phyloP scores from a whole-genome alignment of 2,329 filamentous ascomycete species.

The Cordyceps farinosa region DNA sequence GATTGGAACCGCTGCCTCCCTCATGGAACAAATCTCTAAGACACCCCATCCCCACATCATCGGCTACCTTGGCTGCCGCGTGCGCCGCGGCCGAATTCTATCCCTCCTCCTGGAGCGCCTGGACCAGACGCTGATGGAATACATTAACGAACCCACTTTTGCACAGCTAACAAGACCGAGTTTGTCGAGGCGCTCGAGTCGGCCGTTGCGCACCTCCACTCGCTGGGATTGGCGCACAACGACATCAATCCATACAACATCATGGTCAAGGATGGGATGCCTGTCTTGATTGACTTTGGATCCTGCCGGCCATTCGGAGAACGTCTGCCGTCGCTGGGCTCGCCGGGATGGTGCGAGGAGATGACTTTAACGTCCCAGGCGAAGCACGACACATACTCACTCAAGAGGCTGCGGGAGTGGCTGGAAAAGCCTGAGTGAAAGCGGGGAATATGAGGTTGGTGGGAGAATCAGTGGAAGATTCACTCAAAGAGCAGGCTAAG shows the following conservation, averaged over 20 bases:
- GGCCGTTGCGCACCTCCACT: constrained; percentile 25
- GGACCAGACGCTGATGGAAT: constrained; percentile 9
- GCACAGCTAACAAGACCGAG: constrained; percentile 15
- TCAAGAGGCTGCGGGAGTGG: constrained; percentile 19
- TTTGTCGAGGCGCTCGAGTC: constrained; percentile 23
- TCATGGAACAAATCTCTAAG: constrained; percentile 21
- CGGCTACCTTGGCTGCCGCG: constrained; percentile 22
- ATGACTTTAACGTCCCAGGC: constrained; percentile 16
- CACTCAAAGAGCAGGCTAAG: too few relatives aligned
- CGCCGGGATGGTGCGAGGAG: constrained; percentile 21
- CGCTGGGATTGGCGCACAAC: constrained; percentile 28
- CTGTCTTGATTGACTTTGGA: constrained; percentile 28
- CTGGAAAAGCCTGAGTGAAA: not conserved
- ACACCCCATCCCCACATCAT: constrained; percentile 24
- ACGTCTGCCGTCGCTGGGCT: constrained; percentile 17
- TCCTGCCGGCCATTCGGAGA: constrained; percentile 22
- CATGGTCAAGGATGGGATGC: constrained; percentile 24
- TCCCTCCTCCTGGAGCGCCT: constrained; percentile 21
- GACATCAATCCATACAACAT: constrained; percentile 28
- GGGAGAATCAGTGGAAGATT: too few relatives aligned
- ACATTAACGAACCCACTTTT: not conserved
- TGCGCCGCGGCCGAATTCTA: constrained; percentile 15
- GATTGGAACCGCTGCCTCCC: not conserved
- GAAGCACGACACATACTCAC: constrained; percentile 18
- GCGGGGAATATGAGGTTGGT: not conserved